Evolutionary conservation across 2,329 filamentous ascomycete genomes (phyloP), one percentile per base, ranked within the genome.

Genomic region (Fusarium temperatum): DNA sequence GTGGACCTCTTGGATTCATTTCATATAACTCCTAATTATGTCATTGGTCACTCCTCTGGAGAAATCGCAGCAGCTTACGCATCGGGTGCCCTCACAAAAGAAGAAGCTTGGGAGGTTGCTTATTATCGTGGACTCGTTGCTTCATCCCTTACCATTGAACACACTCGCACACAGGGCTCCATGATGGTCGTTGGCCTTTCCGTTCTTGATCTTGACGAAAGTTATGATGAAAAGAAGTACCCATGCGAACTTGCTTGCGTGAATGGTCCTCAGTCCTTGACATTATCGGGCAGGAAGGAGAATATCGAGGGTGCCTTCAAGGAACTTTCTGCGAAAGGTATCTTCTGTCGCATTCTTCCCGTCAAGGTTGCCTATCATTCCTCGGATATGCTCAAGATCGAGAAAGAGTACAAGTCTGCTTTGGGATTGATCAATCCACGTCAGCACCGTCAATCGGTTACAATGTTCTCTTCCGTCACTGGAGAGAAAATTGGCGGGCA

Each of bases 51-150:
- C 68, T 86, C 85, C 1, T 86, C 85, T 2, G 85, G 85, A 5
- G 85, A 87, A 61, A 83, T 87, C 38, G 85, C 84, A 2, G 85
- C 85, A 12, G 84, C 85, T 2, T 85, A 83, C 61, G 83, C 85
- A 14, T 78, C 77, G 2, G 82, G 80, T 1, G 78, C 79, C 22
- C 77, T 87, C 26, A 78, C 80, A 5, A 77, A 78, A 26, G 75
- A 83, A 54, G 77, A 78, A 11, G 85, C 85, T 9, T 85, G 84
- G 83, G 77, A 81, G 51, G 79, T 85, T 38, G 82, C 85, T 7
- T 86, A 84, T 66, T 79, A 82, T 28, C 83, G 85, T 17, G 85
- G 85, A 6, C 69, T 81, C 24, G 79, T 77, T 50, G 81, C 82
- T 8, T 77, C 78, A 2, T 77, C 75, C 15, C 75, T 85, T 26